Conservation (phyloP, 352 stramenopile genomes). For the Phytophthora aleatoria region DNA sequence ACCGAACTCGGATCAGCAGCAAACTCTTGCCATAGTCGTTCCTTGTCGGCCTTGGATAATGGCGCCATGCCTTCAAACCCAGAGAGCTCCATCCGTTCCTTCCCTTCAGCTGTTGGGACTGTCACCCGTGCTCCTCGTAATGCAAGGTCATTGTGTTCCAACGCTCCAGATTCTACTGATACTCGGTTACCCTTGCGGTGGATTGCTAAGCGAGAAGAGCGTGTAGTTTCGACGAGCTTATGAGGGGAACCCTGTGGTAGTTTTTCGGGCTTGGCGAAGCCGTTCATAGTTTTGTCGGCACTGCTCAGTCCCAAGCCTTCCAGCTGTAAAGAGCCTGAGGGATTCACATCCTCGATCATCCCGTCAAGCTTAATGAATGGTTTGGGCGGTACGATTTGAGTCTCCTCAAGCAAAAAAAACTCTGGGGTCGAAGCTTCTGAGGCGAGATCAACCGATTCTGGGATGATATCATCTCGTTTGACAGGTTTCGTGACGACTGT, state of each 20-base stretch:
- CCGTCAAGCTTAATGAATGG: conserved; percentile 26
- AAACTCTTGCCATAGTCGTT: conserved; percentile 56
- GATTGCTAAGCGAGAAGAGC: not conserved
- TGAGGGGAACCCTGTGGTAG: not conserved
- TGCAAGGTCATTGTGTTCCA: conserved; percentile 5
- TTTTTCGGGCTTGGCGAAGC: not conserved
- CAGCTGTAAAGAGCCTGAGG: conserved; percentile 9
- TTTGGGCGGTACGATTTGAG: not conserved
- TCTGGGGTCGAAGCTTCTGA: not conserved
- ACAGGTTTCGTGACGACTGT: conserved; percentile 19
- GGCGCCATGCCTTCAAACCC: conserved; percentile 17
- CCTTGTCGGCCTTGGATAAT: conserved; percentile 44
- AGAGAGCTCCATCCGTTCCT: not conserved
- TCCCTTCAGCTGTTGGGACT: conserved; percentile 1
- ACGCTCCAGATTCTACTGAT: not conserved
- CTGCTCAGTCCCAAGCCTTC: conserved; percentile 12
- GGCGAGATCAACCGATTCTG: not conserved
- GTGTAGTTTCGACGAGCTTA: not conserved
- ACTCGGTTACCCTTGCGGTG: not conserved
- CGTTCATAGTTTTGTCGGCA: not conserved
- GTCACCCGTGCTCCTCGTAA: conserved; percentile 25
- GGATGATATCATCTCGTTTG: conserved; percentile 4
- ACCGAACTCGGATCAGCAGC: conserved; percentile 34
- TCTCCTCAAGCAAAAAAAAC: not conserved
- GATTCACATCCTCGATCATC: not conserved